Percentiles rank a stretch among this genome's conserved stretches.
Evolutionary conservation across 2,329 filamentous ascomycete genomes (phyloP).

Genomic region (Cordyceps militaris): DNA sequence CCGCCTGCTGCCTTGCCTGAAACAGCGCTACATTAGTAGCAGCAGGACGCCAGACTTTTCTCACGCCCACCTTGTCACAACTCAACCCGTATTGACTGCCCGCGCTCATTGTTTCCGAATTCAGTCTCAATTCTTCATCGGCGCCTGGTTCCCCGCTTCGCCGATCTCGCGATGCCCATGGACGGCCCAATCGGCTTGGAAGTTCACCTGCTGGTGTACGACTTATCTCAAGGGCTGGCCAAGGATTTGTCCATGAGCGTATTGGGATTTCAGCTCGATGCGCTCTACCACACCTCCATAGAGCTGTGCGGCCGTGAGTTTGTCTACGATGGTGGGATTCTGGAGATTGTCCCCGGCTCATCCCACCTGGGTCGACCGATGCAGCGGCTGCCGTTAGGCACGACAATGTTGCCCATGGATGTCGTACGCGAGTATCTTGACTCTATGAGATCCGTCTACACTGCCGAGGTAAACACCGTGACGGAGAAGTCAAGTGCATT

Average conservation of each 20-base stretch:
- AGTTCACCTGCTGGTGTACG: slow-evolving; percentile 70
- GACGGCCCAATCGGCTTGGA: slow-evolving; percentile 49
- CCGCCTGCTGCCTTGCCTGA: slow-evolving; percentile 6
- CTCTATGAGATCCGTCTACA: slow-evolving; percentile 76
- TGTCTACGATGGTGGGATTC: slow-evolving; percentile 81
- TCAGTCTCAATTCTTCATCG: neutral
- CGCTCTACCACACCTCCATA: slow-evolving; percentile 90
- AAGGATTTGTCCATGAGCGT: slow-evolving; percentile 47
- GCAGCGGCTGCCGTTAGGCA: slow-evolving; percentile 67
- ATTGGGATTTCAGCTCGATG: slow-evolving; percentile 65
- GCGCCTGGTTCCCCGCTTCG: neutral
- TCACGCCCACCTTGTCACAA: neutral
- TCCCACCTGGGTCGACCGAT: slow-evolving; percentile 85
- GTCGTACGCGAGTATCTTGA: slow-evolving; percentile 83
- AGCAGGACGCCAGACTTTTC: neutral
- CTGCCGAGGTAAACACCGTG: slow-evolving; percentile 51
- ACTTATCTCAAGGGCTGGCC: slow-evolving; percentile 59
- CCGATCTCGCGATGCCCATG: neutral
- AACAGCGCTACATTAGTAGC: neutral
- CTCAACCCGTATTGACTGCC: too few relatives aligned
- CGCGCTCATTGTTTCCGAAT: neutral
- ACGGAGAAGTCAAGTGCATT: neutral
- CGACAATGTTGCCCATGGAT: slow-evolving; percentile 70
- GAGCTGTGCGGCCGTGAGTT: slow-evolving; percentile 82
- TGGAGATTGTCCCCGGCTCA: slow-evolving; percentile 69